Conservation (phyloP, 805 yeast genomes). For the Wickerhamomyces mucosus region DNA sequence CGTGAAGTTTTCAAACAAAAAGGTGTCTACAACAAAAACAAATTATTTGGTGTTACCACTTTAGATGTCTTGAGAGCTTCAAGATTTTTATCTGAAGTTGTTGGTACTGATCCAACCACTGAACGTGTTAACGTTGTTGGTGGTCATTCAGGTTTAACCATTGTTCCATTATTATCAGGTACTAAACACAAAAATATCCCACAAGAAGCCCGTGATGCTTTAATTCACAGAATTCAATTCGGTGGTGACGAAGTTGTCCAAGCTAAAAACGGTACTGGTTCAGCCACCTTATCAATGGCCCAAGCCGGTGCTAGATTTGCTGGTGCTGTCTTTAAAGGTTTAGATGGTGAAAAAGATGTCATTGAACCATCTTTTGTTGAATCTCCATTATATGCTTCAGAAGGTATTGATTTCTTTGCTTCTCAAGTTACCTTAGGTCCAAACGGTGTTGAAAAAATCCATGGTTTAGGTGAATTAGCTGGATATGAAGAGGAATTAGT, state of each 20-base stretch:
- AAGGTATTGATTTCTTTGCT: slow-evolving; percentile 93
- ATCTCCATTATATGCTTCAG: slow-evolving; percentile 71
- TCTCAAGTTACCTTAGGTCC: slow-evolving; percentile 90
- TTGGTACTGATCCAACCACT: slow-evolving; percentile 63
- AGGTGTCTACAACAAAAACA: slow-evolving; percentile 87
- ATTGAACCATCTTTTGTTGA: slow-evolving; percentile 68
- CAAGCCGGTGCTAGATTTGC: slow-evolving; percentile 80
- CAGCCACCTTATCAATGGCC: slow-evolving; percentile 91
- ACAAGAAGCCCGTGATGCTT: slow-evolving; percentile 54
- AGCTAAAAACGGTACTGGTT: slow-evolving; percentile 91
- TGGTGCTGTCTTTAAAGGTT: slow-evolving; percentile 53
- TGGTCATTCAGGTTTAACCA: slow-evolving; percentile 96
- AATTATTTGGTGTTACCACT: slow-evolving; percentile 93
- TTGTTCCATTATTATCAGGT: slow-evolving; percentile 87
- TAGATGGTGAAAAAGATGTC: slow-evolving; percentile 53
- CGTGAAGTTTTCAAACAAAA: slow-evolving; percentile 81
- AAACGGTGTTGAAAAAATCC: slow-evolving; percentile 78
- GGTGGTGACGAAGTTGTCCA: slow-evolving; percentile 95
- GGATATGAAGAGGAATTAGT: slow-evolving; percentile 80
- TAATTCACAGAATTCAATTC: slow-evolving; percentile 84
- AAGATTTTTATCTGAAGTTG: slow-evolving; percentile 67
- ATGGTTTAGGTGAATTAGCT: slow-evolving; percentile 64
- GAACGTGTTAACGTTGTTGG: slow-evolving; percentile 87
- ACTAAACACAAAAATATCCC: slow-evolving; percentile 58
- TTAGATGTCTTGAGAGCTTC: slow-evolving; percentile 85